A percentile compares a stretch with the other conserved stretches of the same genome.
Conservation (phyloP, 192 early-diverging fungal genomes). For the Backusella psychrophila region DNA sequence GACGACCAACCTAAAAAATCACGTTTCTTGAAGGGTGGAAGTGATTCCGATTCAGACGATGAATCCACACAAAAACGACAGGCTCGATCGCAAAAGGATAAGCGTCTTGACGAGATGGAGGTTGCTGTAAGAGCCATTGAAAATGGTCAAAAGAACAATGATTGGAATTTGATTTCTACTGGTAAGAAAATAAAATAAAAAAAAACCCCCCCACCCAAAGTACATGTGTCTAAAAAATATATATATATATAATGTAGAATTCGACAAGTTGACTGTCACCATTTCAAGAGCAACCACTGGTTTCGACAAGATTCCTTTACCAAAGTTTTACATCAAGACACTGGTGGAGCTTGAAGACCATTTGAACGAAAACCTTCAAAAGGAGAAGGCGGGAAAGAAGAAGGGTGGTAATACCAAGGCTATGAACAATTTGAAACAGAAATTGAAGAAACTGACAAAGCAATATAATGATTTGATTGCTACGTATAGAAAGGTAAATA, state of each 20-base stretch:
- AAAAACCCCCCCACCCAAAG: no score
- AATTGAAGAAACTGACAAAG: slow-evolving; percentile 87
- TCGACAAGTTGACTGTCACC: slow-evolving; percentile 76
- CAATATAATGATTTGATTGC: slow-evolving; percentile 68
- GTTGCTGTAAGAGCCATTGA: slow-evolving; percentile 57
- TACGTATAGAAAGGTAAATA: slow-evolving; percentile 52
- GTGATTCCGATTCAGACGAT: slow-evolving; percentile 42
- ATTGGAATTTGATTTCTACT: slow-evolving; percentile 81
- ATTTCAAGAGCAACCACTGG: slow-evolving; percentile 60
- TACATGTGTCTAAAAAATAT: no score
- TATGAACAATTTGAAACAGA: slow-evolving; percentile 90
- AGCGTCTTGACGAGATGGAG: slow-evolving; percentile 83
- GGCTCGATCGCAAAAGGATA: slow-evolving; percentile 81
- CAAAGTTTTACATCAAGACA: slow-evolving; percentile 72
- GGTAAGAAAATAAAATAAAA: slow-evolving; percentile 56
- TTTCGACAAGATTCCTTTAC: slow-evolving; percentile 48
- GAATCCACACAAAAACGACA: slow-evolving; percentile 72
- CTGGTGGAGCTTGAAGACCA: slow-evolving; percentile 77
- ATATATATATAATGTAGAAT: slow-evolving; percentile 61
- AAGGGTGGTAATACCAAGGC: slow-evolving; percentile 80
- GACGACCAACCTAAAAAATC: slow-evolving; percentile 29
- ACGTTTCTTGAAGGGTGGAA: slow-evolving; percentile 39
- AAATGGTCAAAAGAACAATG: slow-evolving; percentile 81
- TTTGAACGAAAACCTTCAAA: slow-evolving; percentile 52
- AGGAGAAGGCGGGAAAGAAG: slow-evolving; percentile 69